Evolutionary conservation across 257 asterid species (phyloP).

Genomic region (Nicotiana sylvestris): DNA sequence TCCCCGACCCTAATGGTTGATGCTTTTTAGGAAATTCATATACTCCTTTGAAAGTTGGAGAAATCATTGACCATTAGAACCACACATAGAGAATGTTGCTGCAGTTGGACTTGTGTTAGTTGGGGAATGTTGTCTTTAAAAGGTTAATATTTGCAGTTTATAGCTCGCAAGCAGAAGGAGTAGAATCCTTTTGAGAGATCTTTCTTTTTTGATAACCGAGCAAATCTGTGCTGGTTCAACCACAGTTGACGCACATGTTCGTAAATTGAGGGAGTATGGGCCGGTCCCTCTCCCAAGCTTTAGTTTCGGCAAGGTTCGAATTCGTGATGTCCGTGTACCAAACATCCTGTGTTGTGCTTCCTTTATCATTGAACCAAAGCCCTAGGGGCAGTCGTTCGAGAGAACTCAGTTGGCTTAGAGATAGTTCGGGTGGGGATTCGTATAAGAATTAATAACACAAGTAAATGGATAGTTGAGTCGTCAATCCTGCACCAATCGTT

Average conservation of each 20-base stretch:
- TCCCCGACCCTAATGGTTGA: not conserved
- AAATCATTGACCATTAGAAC: not conserved
- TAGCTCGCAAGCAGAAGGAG: not conserved
- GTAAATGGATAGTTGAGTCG: not conserved
- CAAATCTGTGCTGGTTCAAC: not conserved
- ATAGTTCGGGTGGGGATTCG: not conserved
- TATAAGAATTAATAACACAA: not conserved
- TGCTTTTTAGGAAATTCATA: not conserved
- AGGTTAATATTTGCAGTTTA: not conserved
- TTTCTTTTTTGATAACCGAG: not conserved
- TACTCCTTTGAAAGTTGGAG: not conserved
- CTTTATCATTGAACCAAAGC: not conserved
- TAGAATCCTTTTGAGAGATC: not conserved
- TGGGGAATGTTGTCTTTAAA: not conserved
- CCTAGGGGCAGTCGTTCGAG: not conserved
- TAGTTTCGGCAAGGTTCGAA: not conserved
- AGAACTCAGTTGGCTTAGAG: not conserved
- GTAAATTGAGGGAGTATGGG: not conserved
- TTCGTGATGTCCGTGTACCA: not conserved
- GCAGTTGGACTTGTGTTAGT: not conserved
- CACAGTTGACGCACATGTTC: not conserved
- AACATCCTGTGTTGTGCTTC: not conserved
- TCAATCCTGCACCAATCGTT: too few species aligned
- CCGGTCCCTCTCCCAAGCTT: not conserved
- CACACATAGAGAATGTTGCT: not conserved